These are phyloP conservation scores for Acacia confusa DNA, from an alignment of 306 rosid species.

Conservation along the genomic window DNA sequence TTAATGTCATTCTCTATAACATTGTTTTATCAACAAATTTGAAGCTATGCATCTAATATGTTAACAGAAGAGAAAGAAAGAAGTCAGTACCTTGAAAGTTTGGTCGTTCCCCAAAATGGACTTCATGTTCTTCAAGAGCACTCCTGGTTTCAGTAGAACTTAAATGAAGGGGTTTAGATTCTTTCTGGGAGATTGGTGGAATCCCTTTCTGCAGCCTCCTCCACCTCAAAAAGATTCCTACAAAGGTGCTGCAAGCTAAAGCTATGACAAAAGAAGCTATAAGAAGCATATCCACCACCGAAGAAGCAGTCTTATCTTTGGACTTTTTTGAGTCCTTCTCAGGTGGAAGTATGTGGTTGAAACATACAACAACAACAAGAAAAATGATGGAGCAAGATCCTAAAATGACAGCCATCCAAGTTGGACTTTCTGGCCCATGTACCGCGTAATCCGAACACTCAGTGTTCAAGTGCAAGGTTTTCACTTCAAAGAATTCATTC, in stretches of 20 bases:
- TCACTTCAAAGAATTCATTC: slow-evolving; percentile 42
- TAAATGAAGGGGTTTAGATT: slow-evolving; percentile 40
- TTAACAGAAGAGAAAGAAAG: background rate
- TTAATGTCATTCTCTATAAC: too few species aligned
- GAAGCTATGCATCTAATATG: background rate
- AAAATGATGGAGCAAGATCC: slow-evolving; percentile 59
- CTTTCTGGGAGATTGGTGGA: slow-evolving; percentile 30
- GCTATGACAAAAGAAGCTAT: slow-evolving; percentile 56
- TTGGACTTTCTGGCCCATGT: slow-evolving; percentile 61
- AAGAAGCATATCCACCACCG: slow-evolving; percentile 61
- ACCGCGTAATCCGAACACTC: slow-evolving; percentile 46
- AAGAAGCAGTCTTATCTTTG: slow-evolving; percentile 63
- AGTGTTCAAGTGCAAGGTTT: slow-evolving; percentile 50
- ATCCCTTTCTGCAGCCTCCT: slow-evolving; percentile 61
- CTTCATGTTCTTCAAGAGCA: slow-evolving; percentile 67
- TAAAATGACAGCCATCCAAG: slow-evolving; percentile 62
- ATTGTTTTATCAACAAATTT: background rate
- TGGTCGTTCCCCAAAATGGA: slow-evolving; percentile 79
- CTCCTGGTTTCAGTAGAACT: slow-evolving; percentile 48
- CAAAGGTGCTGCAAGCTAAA: slow-evolving; percentile 43
- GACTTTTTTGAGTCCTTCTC: slow-evolving; percentile 38
- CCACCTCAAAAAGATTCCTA: slow-evolving; percentile 59
- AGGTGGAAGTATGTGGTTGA: slow-evolving; percentile 59
- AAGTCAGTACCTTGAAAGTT: slow-evolving; percentile 57
- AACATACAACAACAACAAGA: slow-evolving; percentile 39